phyloP scores from a whole-genome alignment of 169 alveolate genomes.

The Cystoisospora suis region DNA sequence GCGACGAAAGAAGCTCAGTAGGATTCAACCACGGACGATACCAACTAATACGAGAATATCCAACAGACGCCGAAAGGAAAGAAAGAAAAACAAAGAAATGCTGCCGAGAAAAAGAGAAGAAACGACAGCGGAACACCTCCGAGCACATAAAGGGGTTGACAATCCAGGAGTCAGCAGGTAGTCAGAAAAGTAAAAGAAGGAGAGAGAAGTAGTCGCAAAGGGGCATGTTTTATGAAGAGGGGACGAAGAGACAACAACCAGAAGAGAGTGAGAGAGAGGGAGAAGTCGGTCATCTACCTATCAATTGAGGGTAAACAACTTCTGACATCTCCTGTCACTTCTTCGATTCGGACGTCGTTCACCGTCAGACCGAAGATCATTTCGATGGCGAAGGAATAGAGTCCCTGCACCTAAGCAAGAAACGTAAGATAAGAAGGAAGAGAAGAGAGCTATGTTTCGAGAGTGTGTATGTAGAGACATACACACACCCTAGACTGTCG shows the following conservation, averaged over 20 bases:
- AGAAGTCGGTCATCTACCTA: neutral
- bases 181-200: neutral
- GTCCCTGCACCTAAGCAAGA: slow-evolving; percentile 39
- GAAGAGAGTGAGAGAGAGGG: neutral
- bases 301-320: slow-evolving; percentile 19
- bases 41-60: too few species aligned
- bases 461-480: too few species aligned
- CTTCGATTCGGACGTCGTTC: slow-evolving; percentile 47
- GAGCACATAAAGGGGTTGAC: neutral
- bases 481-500: too few species aligned
- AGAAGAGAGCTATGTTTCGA: too few species aligned
- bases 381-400: slow-evolving; percentile 45
- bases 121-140: neutral
- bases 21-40: too few species aligned
- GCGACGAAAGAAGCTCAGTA: too few species aligned
- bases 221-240: too few species aligned
- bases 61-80: too few species aligned
- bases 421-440: too few species aligned
- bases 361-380: slow-evolving; percentile 29
- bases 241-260: too few species aligned
- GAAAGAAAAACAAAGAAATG: neutral
- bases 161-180: neutral
- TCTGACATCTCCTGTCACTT: slow-evolving; percentile 34
- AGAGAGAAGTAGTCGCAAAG: neutral
- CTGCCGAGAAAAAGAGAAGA: neutral